These are phyloP conservation scores for Saccharum spontaneum DNA, from an alignment of 176 grass and related monocot genomes.

Conservation along the genomic window DNA sequence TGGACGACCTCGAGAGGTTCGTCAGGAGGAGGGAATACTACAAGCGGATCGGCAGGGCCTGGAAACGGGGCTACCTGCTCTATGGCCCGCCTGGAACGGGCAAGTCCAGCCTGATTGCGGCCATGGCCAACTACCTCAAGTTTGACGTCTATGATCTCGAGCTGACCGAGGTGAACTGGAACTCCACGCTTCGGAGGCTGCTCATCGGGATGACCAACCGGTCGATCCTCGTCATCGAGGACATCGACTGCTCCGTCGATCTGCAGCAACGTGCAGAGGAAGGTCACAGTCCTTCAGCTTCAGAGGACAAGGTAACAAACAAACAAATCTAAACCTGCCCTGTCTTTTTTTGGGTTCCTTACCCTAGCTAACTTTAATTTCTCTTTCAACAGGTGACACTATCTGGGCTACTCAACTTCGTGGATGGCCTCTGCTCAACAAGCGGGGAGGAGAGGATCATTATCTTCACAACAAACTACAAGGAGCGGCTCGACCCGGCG, in stretches of 20 bases:
- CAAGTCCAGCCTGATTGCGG: conserved; percentile 89
- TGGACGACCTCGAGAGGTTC: conserved; percentile 79
- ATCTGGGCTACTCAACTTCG: conserved; percentile 85
- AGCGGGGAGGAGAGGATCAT: conserved; percentile 89
- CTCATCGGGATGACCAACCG: conserved; percentile 70
- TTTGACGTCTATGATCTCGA: conserved; percentile 93
- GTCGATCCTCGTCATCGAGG: conserved; percentile 90
- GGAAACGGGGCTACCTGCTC: conserved; percentile 88
- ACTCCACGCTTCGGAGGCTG: conserved; percentile 55
- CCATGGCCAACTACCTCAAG: conserved; percentile 92
- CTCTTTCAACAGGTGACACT: conserved; percentile 52
- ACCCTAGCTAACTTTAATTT: too few species aligned
- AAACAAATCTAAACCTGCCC: not conserved
- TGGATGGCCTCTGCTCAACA: conserved; percentile 79
- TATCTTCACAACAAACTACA: conserved; percentile 92
- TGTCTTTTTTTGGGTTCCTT: not conserved
- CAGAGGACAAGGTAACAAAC: conserved; percentile 52
- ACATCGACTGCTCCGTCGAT: conserved; percentile 81
- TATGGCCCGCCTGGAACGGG: conserved; percentile 89
- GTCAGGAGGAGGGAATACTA: conserved; percentile 80
- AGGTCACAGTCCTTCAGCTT: not conserved
- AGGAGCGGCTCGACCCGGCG: conserved; percentile 74
- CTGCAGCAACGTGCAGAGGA: conserved; percentile 43
- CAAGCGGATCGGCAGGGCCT: conserved; percentile 78
- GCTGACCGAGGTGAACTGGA: conserved; percentile 75